Base-by-base conservation (phyloP, 257 asterid species). In the Salvia splendens region DNA sequence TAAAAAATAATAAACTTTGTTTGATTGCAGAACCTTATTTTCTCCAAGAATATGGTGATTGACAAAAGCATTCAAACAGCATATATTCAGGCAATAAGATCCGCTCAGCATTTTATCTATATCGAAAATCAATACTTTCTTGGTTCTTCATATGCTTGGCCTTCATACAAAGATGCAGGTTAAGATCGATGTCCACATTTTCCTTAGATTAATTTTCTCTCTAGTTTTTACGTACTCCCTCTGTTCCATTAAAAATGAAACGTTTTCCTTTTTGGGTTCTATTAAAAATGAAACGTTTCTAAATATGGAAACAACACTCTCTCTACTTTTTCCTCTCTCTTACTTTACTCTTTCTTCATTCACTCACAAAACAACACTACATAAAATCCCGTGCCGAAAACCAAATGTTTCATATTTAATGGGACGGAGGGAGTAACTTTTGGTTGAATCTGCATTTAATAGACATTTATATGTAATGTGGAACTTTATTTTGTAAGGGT, bases 101-200 rank as follows among this genome's bases (percentile, higher is more conserved):
- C 97, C 61, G 97, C 97, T 68, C 88, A 83, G 79, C 91, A 81
- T 76, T 91, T 88, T 69, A 84, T 91, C 79, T 91, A 91, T 50
- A 88, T 91, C 64, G 96, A 88, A 75, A 91, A 91, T 73, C 97
- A 91, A 64, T 91, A 91, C 79, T 91, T 91, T 80, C 92, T 91
- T 52, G 97, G 97, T 68, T 86, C 97, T 52, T 88, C 97, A 4
- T 91, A 88, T 73, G 96, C 86, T 70, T 91, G 97, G 97, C 88
- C 89, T 5, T 77, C 93, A 2, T 88, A 86, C 86, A 84, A 82
- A 77, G 84, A 85, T 88, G 96, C 96, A 71, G 97, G 97, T 91
- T 53, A 67, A 6, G 35, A 68, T 71, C 49, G 20, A 53, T 75
- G 47, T 61, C 62, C 73, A 54, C 54, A 35, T 46, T 32, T 43